Evolutionary conservation across 768 basidiomycete species (phyloP).

Genomic region (Panellus pusillus): DNA sequence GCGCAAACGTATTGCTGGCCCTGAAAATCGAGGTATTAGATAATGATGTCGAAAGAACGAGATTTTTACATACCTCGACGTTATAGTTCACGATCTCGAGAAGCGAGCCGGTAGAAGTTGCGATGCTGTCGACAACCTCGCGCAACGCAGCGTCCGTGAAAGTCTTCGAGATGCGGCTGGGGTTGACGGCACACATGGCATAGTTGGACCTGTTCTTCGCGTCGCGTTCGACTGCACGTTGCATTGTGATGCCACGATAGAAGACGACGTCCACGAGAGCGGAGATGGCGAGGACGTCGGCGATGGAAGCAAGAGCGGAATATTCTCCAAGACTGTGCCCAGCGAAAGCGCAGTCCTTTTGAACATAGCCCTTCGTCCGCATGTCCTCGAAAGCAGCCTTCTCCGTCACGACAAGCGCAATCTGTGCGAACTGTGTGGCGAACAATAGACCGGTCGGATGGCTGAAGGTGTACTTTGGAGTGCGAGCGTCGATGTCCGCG

Average conservation of each 20-base stretch:
- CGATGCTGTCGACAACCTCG: slow-evolving; percentile 93
- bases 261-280: slow-evolving; percentile 97
- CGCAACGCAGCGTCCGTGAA: slow-evolving; percentile 96
- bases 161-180: slow-evolving; percentile 88
- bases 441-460: slow-evolving; percentile 94
- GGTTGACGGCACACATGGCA: slow-evolving; percentile 99
- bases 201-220: slow-evolving; percentile 91
- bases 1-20: slow-evolving; percentile 99
- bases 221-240: slow-evolving; percentile 97
- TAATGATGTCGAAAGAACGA: background rate
- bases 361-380: slow-evolving; percentile 94
- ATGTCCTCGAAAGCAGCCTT: slow-evolving; percentile 99
- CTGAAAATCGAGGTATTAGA: slow-evolving; percentile 38
- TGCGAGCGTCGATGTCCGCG: slow-evolving; percentile 91
- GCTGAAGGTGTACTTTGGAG: slow-evolving; percentile 97
- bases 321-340: slow-evolving; percentile 99
- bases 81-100: slow-evolving; percentile 99
- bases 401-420: slow-evolving; percentile 96
- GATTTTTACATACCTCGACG: slow-evolving; percentile 62
- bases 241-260: slow-evolving; percentile 99
- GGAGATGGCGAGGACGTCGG: slow-evolving; percentile 93
- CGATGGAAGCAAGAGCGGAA: slow-evolving; percentile 96
- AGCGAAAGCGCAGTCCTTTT: slow-evolving; percentile 89
- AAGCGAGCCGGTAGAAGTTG: slow-evolving; percentile 70
- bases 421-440: slow-evolving; percentile 98